A percentile compares a stretch with the other conserved stretches of the same genome.
Conservation (phyloP, 306 rosid species). For the Cercis canadensis region DNA sequence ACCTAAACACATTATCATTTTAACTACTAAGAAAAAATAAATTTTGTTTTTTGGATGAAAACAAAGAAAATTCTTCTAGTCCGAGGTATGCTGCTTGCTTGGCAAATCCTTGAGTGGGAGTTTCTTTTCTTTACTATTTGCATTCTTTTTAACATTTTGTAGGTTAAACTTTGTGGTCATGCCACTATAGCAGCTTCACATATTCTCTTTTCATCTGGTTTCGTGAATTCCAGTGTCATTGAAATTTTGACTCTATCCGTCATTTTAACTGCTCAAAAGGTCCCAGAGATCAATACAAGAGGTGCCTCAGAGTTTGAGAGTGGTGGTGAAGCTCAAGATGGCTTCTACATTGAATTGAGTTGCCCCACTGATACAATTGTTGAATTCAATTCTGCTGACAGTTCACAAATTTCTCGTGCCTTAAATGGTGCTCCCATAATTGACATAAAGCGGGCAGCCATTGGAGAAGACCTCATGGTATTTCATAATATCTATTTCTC, state of each 20-base stretch:
- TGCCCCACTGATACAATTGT: constrained; percentile 20
- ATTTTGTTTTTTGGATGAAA: too few relatives aligned
- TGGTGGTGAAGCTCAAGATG: neutral
- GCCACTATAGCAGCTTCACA: constrained; percentile 71
- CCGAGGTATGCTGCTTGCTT: neutral
- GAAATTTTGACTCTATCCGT: constrained; percentile 58
- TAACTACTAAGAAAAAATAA: neutral
- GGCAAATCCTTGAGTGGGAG: too few relatives aligned
- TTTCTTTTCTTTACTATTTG: neutral
- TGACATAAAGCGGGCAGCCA: constrained; percentile 27
- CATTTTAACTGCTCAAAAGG: constrained; percentile 44
- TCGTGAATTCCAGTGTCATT: constrained; percentile 36
- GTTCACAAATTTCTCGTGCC: constrained; percentile 28
- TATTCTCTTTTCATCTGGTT: constrained; percentile 39
- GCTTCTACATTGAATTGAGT: constrained; percentile 35
- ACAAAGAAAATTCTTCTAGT: too few relatives aligned
- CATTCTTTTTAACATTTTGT: constrained; percentile 4
- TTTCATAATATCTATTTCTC: constrained; percentile 15
- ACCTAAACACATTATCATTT: neutral
- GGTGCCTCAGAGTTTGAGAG: constrained; percentile 14
- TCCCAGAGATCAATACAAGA: constrained; percentile 8
- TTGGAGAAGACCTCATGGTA: constrained; percentile 44
- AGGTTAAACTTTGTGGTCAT: constrained; percentile 76
- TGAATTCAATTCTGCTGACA: constrained; percentile 36
- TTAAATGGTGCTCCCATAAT: constrained; percentile 39